These are phyloP conservation scores for Microsporum ferrugineum DNA, from an alignment of 2,329 filamentous ascomycete species.

Conservation along the genomic window DNA sequence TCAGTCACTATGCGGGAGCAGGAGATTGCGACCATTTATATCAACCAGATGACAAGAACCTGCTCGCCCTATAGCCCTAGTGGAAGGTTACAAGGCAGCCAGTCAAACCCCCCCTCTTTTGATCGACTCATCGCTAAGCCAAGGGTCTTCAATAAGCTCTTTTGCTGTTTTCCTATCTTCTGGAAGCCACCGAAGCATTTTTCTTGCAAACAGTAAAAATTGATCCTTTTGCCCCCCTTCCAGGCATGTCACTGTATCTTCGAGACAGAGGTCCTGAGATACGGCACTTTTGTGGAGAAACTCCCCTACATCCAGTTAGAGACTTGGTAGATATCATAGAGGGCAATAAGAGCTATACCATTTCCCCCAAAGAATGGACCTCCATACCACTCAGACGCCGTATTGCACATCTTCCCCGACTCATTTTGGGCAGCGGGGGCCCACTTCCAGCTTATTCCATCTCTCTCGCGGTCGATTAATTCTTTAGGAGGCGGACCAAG, in stretches of 20 bases:
- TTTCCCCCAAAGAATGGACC: conserved; percentile 26
- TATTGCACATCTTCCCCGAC: conserved; percentile 5
- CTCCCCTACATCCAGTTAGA: background rate
- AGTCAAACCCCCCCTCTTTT: background rate
- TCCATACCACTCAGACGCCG: conserved; percentile 7
- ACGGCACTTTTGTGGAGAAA: background rate
- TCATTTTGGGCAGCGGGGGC: background rate
- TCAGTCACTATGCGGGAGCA: too few relatives aligned
- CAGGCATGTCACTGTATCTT: conserved; percentile 6
- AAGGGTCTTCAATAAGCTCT: conserved; percentile 24
- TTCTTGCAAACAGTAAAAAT: conserved; percentile 21
- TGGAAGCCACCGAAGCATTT: conserved; percentile 25
- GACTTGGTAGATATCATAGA: background rate
- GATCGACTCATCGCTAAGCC: conserved; percentile 7
- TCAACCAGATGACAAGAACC: background rate
- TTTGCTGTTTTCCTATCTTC: conserved; percentile 22
- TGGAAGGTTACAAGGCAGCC: background rate
- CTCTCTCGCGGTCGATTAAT: conserved; percentile 25
- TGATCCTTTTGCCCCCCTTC: conserved; percentile 17
- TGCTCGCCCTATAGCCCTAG: background rate
- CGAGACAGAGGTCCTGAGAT: background rate
- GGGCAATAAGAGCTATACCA: conserved; percentile 17
- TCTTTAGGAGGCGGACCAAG: conserved; percentile 33
- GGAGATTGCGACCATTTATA: too few relatives aligned
- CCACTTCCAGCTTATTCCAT: conserved; percentile 17